A percentile compares a stretch with the other conserved stretches of the same genome.
phyloP scores from a whole-genome alignment of 148 eudicot genomes.

The Vaccinium corymbosum region DNA sequence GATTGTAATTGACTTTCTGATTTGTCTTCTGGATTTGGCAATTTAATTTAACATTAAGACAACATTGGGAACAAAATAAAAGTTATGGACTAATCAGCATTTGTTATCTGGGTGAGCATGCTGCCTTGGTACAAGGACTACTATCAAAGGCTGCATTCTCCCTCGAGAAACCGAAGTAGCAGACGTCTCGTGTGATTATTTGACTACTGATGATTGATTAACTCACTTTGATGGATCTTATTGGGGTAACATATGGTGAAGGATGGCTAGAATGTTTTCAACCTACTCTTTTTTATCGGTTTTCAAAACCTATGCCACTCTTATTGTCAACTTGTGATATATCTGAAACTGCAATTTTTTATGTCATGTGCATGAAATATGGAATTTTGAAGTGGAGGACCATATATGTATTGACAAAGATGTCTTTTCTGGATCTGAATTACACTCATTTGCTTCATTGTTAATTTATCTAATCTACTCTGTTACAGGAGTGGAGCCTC shows the following conservation, averaged over 20 bases:
- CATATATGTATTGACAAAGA: not conserved
- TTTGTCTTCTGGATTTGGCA: conserved; percentile 8
- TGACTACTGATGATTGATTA: not conserved
- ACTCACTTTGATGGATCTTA: not conserved
- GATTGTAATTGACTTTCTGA: not conserved
- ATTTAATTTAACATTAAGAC: not conserved
- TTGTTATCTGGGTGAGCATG: too few relatives aligned
- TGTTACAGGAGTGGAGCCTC: conserved; percentile 83
- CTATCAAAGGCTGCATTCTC: not conserved
- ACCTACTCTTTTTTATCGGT: not conserved
- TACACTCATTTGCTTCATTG: conserved; percentile 1
- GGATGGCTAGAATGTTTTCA: not conserved
- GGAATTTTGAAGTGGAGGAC: not conserved
- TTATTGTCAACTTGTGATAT: not conserved
- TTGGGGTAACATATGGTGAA: not conserved
- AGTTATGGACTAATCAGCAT: conserved; percentile 1
- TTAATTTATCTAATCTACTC: conserved; percentile 13
- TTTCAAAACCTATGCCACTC: not conserved
- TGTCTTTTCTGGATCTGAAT: conserved; percentile 4
- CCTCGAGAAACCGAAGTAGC: not conserved
- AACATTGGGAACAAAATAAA: not conserved
- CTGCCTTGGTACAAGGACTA: not conserved
- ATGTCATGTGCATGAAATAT: not conserved
- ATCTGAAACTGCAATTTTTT: not conserved
- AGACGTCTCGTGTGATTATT: not conserved